A percentile compares a stretch with the other conserved stretches of the same genome.
phyloP scores from a whole-genome alignment of 2,329 filamentous ascomycete genomes.

The Amylocarpus encephaloides region DNA sequence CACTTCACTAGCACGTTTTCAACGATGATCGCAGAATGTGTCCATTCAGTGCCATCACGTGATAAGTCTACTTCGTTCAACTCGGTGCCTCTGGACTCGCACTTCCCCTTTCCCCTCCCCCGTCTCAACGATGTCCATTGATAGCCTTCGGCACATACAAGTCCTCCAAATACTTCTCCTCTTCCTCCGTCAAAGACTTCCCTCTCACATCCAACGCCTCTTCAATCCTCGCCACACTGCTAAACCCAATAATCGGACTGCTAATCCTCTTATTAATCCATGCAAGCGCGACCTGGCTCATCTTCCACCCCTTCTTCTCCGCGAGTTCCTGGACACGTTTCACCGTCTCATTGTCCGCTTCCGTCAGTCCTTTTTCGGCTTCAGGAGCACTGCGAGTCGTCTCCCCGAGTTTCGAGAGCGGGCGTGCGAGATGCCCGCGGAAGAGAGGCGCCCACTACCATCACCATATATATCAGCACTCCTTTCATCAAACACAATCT shows the following conservation, averaged over 20 bases:
- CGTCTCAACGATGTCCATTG: neutral
- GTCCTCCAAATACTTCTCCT: constrained; percentile 48
- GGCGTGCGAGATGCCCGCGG: constrained; percentile 31
- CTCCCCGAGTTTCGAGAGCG: constrained; percentile 7
- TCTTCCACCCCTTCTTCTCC: constrained; percentile 48
- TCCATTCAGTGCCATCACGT: neutral
- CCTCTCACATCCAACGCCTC: constrained; percentile 40
- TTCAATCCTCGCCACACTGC: constrained; percentile 44
- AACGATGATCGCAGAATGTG: too few species aligned
- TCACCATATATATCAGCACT: neutral
- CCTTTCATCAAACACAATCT: neutral
- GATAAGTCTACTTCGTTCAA: neutral
- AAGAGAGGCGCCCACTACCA: constrained; percentile 31
- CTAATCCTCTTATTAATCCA: constrained; percentile 43
- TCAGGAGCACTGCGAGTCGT: constrained; percentile 9
- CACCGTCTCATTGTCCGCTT: constrained; percentile 46
- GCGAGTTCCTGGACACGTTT: constrained; percentile 50
- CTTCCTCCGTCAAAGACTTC: constrained; percentile 42
- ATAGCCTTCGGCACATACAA: constrained; percentile 42
- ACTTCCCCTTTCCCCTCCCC: neutral
- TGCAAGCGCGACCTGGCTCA: constrained; percentile 51
- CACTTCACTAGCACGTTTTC: too few species aligned
- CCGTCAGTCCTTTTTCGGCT: constrained; percentile 33
- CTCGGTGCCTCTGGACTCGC: neutral
- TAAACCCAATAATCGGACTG: constrained; percentile 48